Evolutionary conservation across 2,329 filamentous ascomycete species (phyloP).

Genomic region (Balansia obtecta): DNA sequence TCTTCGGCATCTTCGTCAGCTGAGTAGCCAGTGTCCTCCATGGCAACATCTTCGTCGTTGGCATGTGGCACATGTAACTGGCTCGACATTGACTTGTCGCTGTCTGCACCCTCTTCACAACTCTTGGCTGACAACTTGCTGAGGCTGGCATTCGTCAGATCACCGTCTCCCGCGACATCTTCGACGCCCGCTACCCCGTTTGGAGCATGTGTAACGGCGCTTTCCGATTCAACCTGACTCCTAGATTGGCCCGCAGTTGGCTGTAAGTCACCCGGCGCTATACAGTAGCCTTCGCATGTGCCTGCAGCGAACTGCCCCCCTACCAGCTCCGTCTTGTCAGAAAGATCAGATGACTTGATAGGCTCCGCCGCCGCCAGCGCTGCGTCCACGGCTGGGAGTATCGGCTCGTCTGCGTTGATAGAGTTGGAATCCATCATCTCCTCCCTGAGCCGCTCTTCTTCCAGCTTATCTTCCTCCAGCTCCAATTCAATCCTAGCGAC

Average conservation of each 20-base stretch:
- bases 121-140: neutral
- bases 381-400: neutral
- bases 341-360: neutral
- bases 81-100: neutral
- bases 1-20: slow-evolving; percentile 28
- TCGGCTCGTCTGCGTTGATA: slow-evolving; percentile 6
- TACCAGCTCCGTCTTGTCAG: neutral
- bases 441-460: slow-evolving; percentile 20
- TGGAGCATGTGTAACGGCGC: neutral
- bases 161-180: neutral
- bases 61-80: neutral
- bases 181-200: neutral
- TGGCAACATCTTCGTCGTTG: slow-evolving; percentile 6
- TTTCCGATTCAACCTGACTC: neutral
- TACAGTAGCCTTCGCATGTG: neutral
- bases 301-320: neutral
- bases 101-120: neutral
- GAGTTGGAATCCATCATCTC: slow-evolving; percentile 14
- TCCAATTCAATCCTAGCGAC: slow-evolving; percentile 36
- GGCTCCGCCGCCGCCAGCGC: neutral
- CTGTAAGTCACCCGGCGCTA: neutral
- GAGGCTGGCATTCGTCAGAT: neutral
- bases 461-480: slow-evolving; percentile 24
- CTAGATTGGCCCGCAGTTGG: neutral
- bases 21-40: slow-evolving; percentile 11